These are phyloP conservation scores for Bjerkandera adusta DNA, from an alignment of 1,284 basidiomycete species.

Conservation along the genomic window DNA sequence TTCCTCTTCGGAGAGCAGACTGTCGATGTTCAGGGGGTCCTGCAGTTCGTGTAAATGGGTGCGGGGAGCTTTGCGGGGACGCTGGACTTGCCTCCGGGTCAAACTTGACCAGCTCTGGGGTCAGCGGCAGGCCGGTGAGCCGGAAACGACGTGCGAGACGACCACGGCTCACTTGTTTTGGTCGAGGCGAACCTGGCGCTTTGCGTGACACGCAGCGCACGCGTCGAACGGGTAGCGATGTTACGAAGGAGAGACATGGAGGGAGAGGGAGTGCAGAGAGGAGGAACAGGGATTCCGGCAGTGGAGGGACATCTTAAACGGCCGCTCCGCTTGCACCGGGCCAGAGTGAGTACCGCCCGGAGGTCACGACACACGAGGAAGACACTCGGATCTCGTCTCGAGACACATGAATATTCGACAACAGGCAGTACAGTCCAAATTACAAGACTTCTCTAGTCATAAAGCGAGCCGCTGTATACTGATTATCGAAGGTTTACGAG, in stretches of 20 bases:
- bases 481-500: too few species aligned
- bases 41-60: conserved; percentile 26
- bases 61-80: not conserved
- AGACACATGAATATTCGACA: too few species aligned
- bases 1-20: conserved; percentile 88
- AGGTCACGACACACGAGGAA: too few species aligned
- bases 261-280: too few species aligned
- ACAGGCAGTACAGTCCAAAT: too few species aligned
- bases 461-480: too few species aligned
- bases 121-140: not conserved
- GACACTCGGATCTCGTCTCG: too few species aligned
- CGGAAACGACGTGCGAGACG: not conserved
- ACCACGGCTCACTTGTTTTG: conserved; percentile 9
- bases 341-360: too few species aligned
- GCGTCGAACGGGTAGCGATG: not conserved
- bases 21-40: conserved; percentile 79
- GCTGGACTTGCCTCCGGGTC: conserved; percentile 59
- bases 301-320: too few species aligned
- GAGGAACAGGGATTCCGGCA: too few species aligned
- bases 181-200: conserved; percentile 3
- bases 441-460: too few species aligned
- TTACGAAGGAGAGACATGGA: not conserved
- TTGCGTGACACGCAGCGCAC: conserved; percentile 2
- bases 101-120: conserved; percentile 51
- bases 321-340: too few species aligned